Conservation (phyloP, 192 early-diverging fungal genomes). For the Entomortierella beljakovae region DNA sequence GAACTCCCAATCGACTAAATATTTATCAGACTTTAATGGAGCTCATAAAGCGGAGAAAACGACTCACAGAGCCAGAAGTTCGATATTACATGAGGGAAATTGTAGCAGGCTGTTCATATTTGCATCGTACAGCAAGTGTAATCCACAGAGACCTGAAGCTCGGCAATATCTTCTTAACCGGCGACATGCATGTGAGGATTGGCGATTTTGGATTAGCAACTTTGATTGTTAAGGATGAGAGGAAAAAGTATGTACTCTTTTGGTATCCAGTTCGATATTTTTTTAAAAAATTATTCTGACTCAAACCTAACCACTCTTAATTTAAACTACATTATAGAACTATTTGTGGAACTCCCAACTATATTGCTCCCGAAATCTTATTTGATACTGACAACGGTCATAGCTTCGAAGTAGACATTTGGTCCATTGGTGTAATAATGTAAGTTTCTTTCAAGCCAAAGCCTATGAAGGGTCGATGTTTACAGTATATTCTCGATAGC, state of each 20-base stretch:
- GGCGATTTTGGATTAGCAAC: conserved; percentile 98
- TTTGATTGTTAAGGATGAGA: conserved; percentile 80
- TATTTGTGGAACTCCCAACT: conserved; percentile 97
- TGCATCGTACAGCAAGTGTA: conserved; percentile 78
- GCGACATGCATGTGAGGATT: conserved; percentile 88
- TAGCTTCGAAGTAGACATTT: conserved; percentile 94
- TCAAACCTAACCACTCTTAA: background rate
- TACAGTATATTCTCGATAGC: background rate
- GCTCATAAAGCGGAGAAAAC: conserved; percentile 78
- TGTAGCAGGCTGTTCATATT: conserved; percentile 79
- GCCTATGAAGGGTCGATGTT: background rate
- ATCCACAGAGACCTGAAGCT: conserved; percentile 98
- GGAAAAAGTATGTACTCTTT: conserved; percentile 89
- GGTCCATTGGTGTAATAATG: conserved; percentile 93
- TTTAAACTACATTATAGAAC: conserved; percentile 63
- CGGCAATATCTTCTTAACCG: conserved; percentile 89
- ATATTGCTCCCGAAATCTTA: conserved; percentile 96
- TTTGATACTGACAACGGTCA: conserved; percentile 84
- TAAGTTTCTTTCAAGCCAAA: conserved; percentile 46
- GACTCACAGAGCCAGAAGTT: conserved; percentile 90
- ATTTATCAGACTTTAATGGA: conserved; percentile 81
- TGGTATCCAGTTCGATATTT: too few species aligned
- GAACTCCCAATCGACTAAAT: background rate
- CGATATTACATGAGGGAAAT: conserved; percentile 90
- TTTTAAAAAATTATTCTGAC: too few species aligned